A percentile compares a stretch with the other conserved stretches of the same genome.
Evolutionary conservation across 371 early-diverging fungal species (phyloP).

Genomic region (Rhizomucor pusillus): DNA sequence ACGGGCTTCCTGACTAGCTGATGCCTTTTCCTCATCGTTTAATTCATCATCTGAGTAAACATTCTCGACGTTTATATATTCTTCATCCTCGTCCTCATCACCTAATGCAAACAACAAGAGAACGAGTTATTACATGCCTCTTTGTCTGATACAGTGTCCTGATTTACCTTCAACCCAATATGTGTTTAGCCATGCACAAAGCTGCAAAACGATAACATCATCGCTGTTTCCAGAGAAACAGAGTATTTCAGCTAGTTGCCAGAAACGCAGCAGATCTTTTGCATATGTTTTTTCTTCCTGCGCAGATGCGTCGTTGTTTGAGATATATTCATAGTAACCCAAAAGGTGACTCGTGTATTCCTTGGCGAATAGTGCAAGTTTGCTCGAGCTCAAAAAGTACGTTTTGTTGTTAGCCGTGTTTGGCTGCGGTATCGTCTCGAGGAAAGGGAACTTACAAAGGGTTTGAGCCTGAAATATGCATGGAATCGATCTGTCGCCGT

Average conservation of each 20-base stretch:
- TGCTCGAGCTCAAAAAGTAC: background rate
- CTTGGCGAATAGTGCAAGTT: background rate
- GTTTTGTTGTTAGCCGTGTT: too few species aligned
- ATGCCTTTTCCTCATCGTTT: conserved; percentile 1
- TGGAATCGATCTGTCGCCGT: background rate
- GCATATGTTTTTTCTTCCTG: background rate
- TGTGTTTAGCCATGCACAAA: background rate
- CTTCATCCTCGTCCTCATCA: conserved; percentile 5
- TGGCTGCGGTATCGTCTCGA: background rate
- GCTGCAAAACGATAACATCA: background rate
- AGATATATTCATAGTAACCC: background rate
- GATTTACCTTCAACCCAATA: background rate
- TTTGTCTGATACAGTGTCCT: background rate
- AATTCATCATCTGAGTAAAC: background rate
- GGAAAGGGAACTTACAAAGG: background rate
- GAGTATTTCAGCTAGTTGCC: background rate
- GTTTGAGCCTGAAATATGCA: background rate
- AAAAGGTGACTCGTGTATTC: background rate
- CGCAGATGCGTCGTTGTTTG: background rate
- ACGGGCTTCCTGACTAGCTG: background rate
- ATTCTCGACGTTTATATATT: conserved; percentile 7
- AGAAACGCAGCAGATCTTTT: background rate
- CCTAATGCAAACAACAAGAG: background rate
- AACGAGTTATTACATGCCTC: background rate
- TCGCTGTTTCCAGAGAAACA: background rate